Evolutionary conservation across 306 rosid species (phyloP), one percentile per base, ranked within the genome.

Genomic region (Potentilla sterilis): DNA sequence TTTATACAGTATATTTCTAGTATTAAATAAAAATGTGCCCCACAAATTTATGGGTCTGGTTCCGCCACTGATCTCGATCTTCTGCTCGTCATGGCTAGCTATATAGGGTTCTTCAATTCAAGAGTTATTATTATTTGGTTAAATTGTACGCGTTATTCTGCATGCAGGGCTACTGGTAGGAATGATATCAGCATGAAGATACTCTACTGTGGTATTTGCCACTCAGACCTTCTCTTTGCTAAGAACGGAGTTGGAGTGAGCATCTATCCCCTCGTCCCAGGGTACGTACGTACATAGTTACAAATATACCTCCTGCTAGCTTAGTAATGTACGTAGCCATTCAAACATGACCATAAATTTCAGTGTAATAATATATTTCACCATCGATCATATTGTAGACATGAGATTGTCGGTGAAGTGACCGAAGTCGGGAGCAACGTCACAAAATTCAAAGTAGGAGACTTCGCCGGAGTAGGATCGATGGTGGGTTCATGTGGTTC

Each of bases 181-280:
- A 70, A 70, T 22, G 81, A 59, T 47, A 61, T 77, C 19, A 70
- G 35, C 48, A 59, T 77, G n/a, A 77, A 70, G 64, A 59, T 59
- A 69, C 75, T 77, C n/a, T 70, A 70, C 10, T 69, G 70, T 46
- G 81, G 81, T 2, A 77, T 77, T 46, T 77, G 81, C 35, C 75
- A 70, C 70, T 8, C 76, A 0, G 76, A 77, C 24, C 63, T 77
- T 58, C 75, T 70, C 76, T 13, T 69, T 1, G 76, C 42, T 8
- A 70, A 38, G 43, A 41, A 77, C 57, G 64, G 70, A 35, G 13
- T 21, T 1, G 76, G 71, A 34, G 58, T 59, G 42, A 77, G 70
- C 41, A 70, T 13, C 28, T 77, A 77, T 59, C 76, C 76, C 13
- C 18, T 69, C 7, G 64, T 69, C n/a, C 76, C 76, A 5, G 40